Evolutionary conservation across 257 asterid genomes (phyloP), one percentile per base, ranked within the genome.

Genomic region (Penstemon eatonii): DNA sequence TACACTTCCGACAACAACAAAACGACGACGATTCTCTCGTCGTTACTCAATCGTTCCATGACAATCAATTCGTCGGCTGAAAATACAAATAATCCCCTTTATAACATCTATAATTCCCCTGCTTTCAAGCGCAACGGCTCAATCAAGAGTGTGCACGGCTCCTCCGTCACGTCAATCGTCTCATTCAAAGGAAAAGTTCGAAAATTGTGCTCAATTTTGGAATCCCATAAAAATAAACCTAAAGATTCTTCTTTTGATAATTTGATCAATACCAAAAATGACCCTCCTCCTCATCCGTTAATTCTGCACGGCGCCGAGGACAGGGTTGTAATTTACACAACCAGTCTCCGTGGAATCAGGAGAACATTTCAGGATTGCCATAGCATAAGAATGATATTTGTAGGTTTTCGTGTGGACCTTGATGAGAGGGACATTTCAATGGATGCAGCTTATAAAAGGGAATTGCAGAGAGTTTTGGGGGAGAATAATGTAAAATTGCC

Each of bases 351-450:
- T 0, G 96, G 97, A n/a, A 82, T 90, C 1, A 83, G 97, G 18
- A 81, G 82, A 61, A 90, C 97, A 0, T 86, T 86, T 64, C 80
- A 84, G 63, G 97, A 90, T 57, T 88, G 97, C 80, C 90, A 81
- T 51, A 79, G 82, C 5, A 77, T 83, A 4, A 83, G 87, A 53
- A 83, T 88, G 97, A 81, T 88, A 8, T 81, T 90, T 38, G 77
- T 80, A 25, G 92, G 90, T 15, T 86, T 83, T 50, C 84, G 96
- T 0, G 83, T 88, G 3, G 78, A 79, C 15, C 52, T 86, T 0
- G 96, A 88, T 7, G 97, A 90, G 72, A 70, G 97, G 71, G 97
- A 90, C n/a, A 75, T 88, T 1, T 90, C 97, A 0, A 83, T 90
- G 96, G 91, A 90, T 39, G 69, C 11, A 0, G 88, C 83, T 0